A percentile compares a stretch with the other conserved stretches of the same genome.
phyloP scores from a whole-genome alignment of 2,329 filamentous ascomycete genomes.

The Botryosphaeria dothidea region DNA sequence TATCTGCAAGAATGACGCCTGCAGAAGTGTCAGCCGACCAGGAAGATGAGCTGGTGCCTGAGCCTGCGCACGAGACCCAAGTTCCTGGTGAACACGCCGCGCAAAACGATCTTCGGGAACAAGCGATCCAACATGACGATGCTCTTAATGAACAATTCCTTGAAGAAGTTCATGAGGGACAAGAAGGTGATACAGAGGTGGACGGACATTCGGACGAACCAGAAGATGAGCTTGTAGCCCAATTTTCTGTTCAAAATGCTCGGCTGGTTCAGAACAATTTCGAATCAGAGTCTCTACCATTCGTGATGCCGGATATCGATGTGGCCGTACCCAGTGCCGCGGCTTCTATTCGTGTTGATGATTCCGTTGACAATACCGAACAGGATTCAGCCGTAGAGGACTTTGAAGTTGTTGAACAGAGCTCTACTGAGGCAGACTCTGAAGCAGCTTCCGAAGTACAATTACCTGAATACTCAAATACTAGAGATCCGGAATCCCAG shows the following conservation, averaged over 20 bases:
- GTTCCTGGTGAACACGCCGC: too few species aligned
- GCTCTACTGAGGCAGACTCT: not conserved
- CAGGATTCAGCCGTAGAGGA: not conserved
- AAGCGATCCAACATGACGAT: not conserved
- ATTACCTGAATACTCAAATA: not conserved
- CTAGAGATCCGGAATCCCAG: not conserved
- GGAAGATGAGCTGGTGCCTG: conserved; percentile 2
- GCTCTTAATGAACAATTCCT: conserved; percentile 11
- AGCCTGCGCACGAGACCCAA: not conserved
- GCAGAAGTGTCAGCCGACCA: not conserved
- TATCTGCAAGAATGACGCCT: not conserved
- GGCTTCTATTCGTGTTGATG: not conserved
- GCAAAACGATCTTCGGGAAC: not conserved
- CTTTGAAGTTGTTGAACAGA: not conserved
- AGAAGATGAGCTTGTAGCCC: not conserved
- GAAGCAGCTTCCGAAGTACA: not conserved
- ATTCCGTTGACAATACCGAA: not conserved
- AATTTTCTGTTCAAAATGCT: conserved; percentile 3
- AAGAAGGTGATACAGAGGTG: conserved; percentile 30
- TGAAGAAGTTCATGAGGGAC: not conserved
- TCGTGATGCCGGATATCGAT: not conserved
- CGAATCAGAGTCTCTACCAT: not conserved
- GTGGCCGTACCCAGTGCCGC: conserved; percentile 2
- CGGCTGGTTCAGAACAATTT: not conserved
- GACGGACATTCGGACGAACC: conserved; percentile 19